These are phyloP conservation scores for Mycena galericulata DNA, from an alignment of 768 basidiomycete species.

Conservation along the genomic window DNA sequence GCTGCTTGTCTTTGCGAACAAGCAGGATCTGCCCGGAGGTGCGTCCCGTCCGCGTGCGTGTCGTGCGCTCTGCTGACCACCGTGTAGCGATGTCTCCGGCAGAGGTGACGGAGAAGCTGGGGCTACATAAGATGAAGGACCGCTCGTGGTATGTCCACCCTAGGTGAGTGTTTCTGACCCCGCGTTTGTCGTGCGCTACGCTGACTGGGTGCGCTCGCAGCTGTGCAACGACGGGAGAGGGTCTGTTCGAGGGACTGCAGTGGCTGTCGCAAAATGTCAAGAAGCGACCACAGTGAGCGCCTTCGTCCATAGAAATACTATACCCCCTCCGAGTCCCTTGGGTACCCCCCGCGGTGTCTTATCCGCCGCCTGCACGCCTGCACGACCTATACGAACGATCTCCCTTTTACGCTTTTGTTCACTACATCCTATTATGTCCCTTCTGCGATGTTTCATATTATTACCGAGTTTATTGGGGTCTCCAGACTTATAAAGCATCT, in stretches of 20 bases:
- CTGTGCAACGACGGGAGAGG: slow-evolving; percentile 97
- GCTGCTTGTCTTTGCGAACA: slow-evolving; percentile 98
- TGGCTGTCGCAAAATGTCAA: slow-evolving; percentile 99
- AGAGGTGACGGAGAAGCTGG: slow-evolving; percentile 97
- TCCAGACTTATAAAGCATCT: too few relatives aligned
- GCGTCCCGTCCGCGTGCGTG: slow-evolving; percentile 42
- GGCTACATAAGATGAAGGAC: slow-evolving; percentile 95
- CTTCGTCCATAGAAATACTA: slow-evolving; percentile 15
- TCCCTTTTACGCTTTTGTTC: slow-evolving; percentile 24
- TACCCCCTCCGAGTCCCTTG: slow-evolving; percentile 28
- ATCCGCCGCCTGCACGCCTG: slow-evolving; percentile 29
- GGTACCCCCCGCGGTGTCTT: slow-evolving; percentile 25
- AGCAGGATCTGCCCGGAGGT: slow-evolving; percentile 98
- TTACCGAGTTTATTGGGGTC: slow-evolving; percentile 28
- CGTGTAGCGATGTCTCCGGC: slow-evolving; percentile 96
- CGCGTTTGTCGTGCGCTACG: not conserved
- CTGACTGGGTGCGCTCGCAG: slow-evolving; percentile 51
- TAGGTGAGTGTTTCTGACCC: slow-evolving; percentile 78
- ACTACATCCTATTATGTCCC: slow-evolving; percentile 27
- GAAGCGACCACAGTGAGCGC: slow-evolving; percentile 80
- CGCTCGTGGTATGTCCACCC: slow-evolving; percentile 99
- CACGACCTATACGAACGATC: slow-evolving; percentile 35
- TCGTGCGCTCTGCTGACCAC: slow-evolving; percentile 1
- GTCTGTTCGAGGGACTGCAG: slow-evolving; percentile 95
- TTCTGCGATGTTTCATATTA: slow-evolving; percentile 26